Base-by-base conservation (phyloP, 2,329 filamentous ascomycete genomes). In the Alternaria metachromatica region DNA sequence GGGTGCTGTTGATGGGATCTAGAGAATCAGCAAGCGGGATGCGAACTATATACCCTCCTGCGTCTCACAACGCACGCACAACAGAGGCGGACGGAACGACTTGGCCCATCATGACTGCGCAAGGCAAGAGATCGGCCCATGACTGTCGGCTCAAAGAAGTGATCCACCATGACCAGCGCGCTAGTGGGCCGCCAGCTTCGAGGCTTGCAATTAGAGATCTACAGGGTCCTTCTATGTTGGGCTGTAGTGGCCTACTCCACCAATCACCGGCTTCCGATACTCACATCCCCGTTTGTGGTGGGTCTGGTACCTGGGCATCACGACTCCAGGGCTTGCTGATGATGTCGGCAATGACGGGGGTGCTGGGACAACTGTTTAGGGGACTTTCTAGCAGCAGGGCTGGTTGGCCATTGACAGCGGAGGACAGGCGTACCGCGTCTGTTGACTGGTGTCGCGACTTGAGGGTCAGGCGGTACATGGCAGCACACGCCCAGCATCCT, bases 141-240 rank as follows among this genome's bases (percentile, higher is more conserved):
- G 41, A 59, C 59, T 70, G 58, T 69, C 66, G 63, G 67, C 64
- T 62, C 66, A 63, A 55, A 61, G 54, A 60, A 30, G 33, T 28
- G 69, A 62, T 67, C 69, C 69, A 66, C 71, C 66, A 63, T 70
- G 66, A 60, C 49, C 50, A 50, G 28, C 28, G 28, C 28, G 49
- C 49, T 51, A 51, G 49, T 23, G 49, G 49, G 26, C 33, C 53
- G 28, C 49, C 37, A 20, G 50, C 30, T 55, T 62, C 60, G 60
- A 67, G 67, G 63, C 65, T 65, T 70, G 68, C 68, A 61, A 65
- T 65, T 63, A 71, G 56, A 46, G 73, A 77, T 76, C 74, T 75
- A 62, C 75, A 77, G 75, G 75, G 75, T 77, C 73, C 73, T 75
- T 60, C 72, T 60, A n/a, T 21, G 48, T 69, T 20, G 6, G 18